Conservation (phyloP, 2,329 filamentous ascomycete genomes). For the Emergomyces pasteurianus region DNA sequence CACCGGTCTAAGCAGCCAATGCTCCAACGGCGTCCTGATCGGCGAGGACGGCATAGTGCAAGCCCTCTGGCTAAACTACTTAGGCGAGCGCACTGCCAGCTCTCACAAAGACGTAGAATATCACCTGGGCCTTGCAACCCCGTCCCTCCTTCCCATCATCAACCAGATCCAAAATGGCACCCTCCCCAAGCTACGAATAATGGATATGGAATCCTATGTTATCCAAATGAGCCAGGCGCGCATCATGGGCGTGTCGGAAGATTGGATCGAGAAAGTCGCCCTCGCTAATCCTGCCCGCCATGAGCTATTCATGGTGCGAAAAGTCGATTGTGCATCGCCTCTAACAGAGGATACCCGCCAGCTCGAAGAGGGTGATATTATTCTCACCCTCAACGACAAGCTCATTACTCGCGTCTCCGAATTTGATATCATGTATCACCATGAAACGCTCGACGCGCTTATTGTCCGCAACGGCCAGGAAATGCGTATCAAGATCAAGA, state of each 20-base stretch:
- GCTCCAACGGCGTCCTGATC: conserved; percentile 85
- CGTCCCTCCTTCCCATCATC: conserved; percentile 78
- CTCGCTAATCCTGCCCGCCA: conserved; percentile 82
- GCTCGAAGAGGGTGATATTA: conserved; percentile 80
- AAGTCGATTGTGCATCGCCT: conserved; percentile 56
- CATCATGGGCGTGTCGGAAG: conserved; percentile 91
- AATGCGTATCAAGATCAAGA: conserved; percentile 64
- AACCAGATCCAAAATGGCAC: conserved; percentile 66
- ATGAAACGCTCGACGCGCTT: conserved; percentile 68
- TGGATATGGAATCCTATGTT: conserved; percentile 88
- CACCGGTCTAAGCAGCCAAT: conserved; percentile 79
- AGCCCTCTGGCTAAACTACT: conserved; percentile 91
- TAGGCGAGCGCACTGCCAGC: conserved; percentile 72
- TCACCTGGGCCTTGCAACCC: conserved; percentile 81
- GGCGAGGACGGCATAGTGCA: conserved; percentile 85
- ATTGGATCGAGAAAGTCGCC: conserved; percentile 88
- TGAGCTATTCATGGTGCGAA: conserved; percentile 96
- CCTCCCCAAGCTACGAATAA: conserved; percentile 71
- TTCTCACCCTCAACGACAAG: conserved; percentile 80
- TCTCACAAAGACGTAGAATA: conserved; percentile 89
- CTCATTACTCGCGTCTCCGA: conserved; percentile 89
- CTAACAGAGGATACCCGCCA: conserved; percentile 40
- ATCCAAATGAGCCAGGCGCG: conserved; percentile 95
- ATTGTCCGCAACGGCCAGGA: conserved; percentile 79
- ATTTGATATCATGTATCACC: conserved; percentile 91